Percentiles rank a stretch among this genome's conserved stretches.
These are phyloP conservation scores for Ammopiptanthus mongolicus DNA, from an alignment of 306 rosid species.

Conservation along the genomic window DNA sequence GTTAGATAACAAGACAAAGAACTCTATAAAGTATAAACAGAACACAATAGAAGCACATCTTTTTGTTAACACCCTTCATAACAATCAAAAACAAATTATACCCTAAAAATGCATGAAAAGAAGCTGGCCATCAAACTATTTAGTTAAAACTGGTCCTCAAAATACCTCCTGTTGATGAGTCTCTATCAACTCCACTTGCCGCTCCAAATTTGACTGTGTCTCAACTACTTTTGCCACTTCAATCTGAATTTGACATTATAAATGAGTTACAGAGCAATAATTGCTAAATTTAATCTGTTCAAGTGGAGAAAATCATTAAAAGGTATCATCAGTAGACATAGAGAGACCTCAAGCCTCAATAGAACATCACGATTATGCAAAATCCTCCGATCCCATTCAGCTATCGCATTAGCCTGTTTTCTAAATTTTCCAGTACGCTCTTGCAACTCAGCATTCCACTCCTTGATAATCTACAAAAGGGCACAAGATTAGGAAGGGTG, in stretches of 20 bases:
- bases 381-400: constrained; percentile 93
- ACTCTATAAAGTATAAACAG: not conserved
- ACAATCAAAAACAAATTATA: not conserved
- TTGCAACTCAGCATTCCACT: constrained; percentile 94
- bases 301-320: not conserved
- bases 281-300: not conserved
- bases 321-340: not conserved
- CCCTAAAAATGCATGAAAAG: not conserved
- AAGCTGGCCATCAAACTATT: not conserved
- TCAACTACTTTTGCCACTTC: constrained; percentile 96
- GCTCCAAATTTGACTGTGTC: constrained; percentile 81
- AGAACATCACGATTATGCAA: constrained; percentile 86
- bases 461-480: constrained; percentile 70
- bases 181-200: constrained; percentile 86
- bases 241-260: constrained; percentile 42
- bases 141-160: constrained; percentile 1
- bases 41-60: not conserved
- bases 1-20: not conserved
- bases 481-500: not conserved
- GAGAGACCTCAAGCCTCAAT: constrained; percentile 73
- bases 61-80: not conserved
- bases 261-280: constrained; percentile 16
- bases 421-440: constrained; percentile 92
- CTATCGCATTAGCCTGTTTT: constrained; percentile 93
- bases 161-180: constrained; percentile 96